These are phyloP conservation scores for Eucalyptus sp. DNA, from an alignment of 345 rosid genomes.

Conservation along the genomic window DNA sequence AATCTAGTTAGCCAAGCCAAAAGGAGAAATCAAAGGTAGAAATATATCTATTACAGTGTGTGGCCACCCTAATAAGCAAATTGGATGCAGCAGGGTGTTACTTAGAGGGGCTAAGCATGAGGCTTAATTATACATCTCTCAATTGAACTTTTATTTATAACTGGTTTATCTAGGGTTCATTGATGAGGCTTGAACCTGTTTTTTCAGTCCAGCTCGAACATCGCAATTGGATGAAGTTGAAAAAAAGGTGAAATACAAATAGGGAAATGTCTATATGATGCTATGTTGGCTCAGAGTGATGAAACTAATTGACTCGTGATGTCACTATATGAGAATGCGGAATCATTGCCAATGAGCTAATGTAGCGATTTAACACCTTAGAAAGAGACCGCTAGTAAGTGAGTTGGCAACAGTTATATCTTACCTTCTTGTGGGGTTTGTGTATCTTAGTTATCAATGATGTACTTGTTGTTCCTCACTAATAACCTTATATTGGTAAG, in stretches of 20 bases:
- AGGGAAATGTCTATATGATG: not conserved
- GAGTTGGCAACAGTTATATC: not conserved
- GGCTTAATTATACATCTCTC: not conserved
- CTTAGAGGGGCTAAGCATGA: not conserved
- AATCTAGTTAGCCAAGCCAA: not conserved
- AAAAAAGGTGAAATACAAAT: not conserved
- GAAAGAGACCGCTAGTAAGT: not conserved
- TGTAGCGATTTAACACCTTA: not conserved
- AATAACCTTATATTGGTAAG: not conserved
- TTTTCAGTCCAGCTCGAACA: not conserved
- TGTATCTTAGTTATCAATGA: not conserved
- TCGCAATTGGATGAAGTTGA: not conserved
- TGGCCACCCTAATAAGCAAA: not conserved
- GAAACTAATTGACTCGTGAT: not conserved
- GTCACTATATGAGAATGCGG: not conserved
- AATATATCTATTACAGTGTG: not conserved
- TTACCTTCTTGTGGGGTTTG: not conserved
- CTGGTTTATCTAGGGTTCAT: not conserved
- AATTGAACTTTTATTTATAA: not conserved
- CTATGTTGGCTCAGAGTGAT: not conserved
- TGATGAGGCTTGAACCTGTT: not conserved
- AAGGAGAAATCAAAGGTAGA: not conserved
- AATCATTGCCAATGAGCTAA: not conserved
- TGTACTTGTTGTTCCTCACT: not conserved
- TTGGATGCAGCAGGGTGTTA: not conserved